A percentile compares a stretch with the other conserved stretches of the same genome.
Evolutionary conservation across 495 filamentous ascomycete species (phyloP).

Genomic region (Opeltia flavorubescens): DNA sequence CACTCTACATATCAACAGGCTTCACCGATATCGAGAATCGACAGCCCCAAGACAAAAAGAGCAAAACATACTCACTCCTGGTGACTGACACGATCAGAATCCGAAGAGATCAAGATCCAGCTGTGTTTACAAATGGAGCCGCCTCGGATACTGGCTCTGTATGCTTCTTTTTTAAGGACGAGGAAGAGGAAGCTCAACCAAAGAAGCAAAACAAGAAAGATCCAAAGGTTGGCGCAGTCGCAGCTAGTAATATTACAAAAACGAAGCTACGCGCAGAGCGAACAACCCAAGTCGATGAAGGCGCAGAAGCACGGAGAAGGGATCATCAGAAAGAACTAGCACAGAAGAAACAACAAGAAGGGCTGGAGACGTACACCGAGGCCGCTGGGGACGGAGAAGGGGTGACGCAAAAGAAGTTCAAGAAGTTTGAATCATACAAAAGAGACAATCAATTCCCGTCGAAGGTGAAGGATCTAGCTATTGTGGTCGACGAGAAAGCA

Average conservation of each 20-base stretch:
- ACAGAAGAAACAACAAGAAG: constrained; percentile 74
- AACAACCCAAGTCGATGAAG: constrained; percentile 71
- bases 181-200: constrained; percentile 48
- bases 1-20: constrained; percentile 73
- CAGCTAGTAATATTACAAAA: constrained; percentile 83
- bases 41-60: constrained; percentile 70
- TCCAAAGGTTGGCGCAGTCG: constrained; percentile 64
- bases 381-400: constrained; percentile 76
- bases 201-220: constrained; percentile 76
- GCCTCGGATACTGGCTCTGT: constrained; percentile 79
- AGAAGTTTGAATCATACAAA: constrained; percentile 98
- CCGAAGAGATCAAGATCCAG: constrained; percentile 37
- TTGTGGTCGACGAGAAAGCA: constrained; percentile 83
- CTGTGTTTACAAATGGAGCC: constrained; percentile 86
- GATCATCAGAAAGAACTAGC: constrained; percentile 91
- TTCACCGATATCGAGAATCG: constrained; percentile 78
- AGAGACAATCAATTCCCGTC: constrained; percentile 86
- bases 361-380: constrained; percentile 64
- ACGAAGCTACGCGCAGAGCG: constrained; percentile 87
- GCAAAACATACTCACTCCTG: constrained; percentile 73
- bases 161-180: constrained; percentile 95
- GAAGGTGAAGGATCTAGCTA: constrained; percentile 66
- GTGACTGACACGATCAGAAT: constrained; percentile 90
- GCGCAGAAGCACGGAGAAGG: constrained; percentile 71
- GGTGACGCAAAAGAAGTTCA: constrained; percentile 89